Conservation (phyloP, 176 grass and related monocot species). For the Alopecurus myosuroides region DNA sequence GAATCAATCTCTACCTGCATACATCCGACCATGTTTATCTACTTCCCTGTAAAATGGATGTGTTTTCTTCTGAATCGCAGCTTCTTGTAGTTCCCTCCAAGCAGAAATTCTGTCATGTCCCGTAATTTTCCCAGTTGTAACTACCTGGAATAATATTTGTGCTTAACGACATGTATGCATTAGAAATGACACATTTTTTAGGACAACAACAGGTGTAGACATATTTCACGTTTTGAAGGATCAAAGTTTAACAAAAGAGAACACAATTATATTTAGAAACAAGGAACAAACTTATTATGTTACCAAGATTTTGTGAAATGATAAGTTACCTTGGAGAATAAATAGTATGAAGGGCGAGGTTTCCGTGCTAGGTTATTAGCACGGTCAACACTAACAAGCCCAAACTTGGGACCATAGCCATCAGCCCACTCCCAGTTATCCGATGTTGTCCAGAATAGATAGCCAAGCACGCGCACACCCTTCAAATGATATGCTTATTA, state of each 20-base stretch:
- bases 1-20: conserved; percentile 68
- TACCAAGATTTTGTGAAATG: background rate
- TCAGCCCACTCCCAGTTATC: conserved; percentile 99
- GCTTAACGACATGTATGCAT: background rate
- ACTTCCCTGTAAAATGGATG: conserved; percentile 77
- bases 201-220: background rate
- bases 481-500: conserved; percentile 38
- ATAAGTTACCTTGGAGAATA: conserved; percentile 72
- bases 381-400: conserved; percentile 82
- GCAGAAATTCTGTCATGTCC: conserved; percentile 52
- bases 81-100: conserved; percentile 78
- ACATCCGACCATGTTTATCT: conserved; percentile 74
- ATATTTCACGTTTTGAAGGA: background rate
- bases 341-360: conserved; percentile 81
- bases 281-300: background rate
- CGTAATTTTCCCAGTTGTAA: conserved; percentile 72
- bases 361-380: conserved; percentile 73
- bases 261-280: background rate
- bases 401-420: conserved; percentile 98
- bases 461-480: conserved; percentile 89
- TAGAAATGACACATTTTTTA: conserved; percentile 4
- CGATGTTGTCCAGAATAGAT: conserved; percentile 95
- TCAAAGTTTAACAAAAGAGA: background rate
- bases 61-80: conserved; percentile 67
- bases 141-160: conserved; percentile 50